A percentile compares a stretch with the other conserved stretches of the same genome.
phyloP scores from a whole-genome alignment of 495 filamentous ascomycete species.

The Gamarada debralockiae region DNA sequence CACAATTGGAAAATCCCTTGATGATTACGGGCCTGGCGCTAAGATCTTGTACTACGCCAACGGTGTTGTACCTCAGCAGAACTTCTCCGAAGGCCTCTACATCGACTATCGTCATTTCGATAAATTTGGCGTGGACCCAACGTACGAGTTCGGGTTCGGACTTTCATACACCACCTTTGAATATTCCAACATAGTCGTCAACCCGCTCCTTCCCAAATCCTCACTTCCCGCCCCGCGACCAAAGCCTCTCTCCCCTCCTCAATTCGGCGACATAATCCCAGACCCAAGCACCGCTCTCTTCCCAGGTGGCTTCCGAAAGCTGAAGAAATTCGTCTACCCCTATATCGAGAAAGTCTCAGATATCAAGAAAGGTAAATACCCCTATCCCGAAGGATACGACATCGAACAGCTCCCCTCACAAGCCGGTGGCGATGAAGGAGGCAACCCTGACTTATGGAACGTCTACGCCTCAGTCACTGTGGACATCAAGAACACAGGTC shows the following conservation, averaged over 20 bases:
- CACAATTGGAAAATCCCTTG: conserved; percentile 76
- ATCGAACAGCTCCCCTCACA: conserved; percentile 49
- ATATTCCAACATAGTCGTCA: conserved; percentile 56
- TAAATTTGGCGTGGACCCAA: conserved; percentile 58
- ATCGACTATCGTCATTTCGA: conserved; percentile 94
- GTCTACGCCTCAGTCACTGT: conserved; percentile 58
- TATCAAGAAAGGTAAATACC: conserved; percentile 52
- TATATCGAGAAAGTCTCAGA: conserved; percentile 62
- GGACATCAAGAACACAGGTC: conserved; percentile 69
- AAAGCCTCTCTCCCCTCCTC: conserved; percentile 50
- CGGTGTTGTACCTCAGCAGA: conserved; percentile 72
- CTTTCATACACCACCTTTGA: conserved; percentile 79
- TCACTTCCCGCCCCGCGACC: conserved; percentile 58
- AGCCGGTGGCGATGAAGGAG: conserved; percentile 78
- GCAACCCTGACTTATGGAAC: conserved; percentile 81
- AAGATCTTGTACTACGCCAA: conserved; percentile 74
- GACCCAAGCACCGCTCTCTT: conserved; percentile 56
- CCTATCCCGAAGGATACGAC: conserved; percentile 71
- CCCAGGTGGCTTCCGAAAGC: conserved; percentile 59
- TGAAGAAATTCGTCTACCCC: conserved; percentile 85
- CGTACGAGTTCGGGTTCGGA: conserved; percentile 77
- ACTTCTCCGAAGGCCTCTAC: conserved; percentile 78
- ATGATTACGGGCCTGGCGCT: conserved; percentile 79
- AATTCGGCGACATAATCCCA: conserved; percentile 57
- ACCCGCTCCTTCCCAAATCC: conserved; percentile 50